A percentile compares a stretch with the other conserved stretches of the same genome.
phyloP scores from a whole-genome alignment of 345 rosid genomes.

The Gossypium stocksii region DNA sequence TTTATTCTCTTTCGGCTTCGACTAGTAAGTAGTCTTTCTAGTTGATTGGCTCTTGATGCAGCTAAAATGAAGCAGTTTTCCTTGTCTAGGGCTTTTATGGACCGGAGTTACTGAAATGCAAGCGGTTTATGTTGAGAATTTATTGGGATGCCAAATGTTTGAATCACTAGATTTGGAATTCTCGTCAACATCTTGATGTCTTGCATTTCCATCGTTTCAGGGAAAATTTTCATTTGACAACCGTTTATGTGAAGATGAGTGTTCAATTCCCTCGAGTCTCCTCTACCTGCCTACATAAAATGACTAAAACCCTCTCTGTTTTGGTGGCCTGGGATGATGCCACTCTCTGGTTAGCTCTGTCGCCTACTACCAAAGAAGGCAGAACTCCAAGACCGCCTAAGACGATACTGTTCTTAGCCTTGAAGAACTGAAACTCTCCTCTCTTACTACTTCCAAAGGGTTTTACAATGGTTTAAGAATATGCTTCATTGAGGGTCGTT shows the following conservation, averaged over 20 bases:
- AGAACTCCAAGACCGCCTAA: conserved; percentile 61
- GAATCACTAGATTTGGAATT: not conserved
- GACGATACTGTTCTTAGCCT: conserved; percentile 69
- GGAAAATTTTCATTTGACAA: conserved; percentile 48
- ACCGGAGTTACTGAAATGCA: not conserved
- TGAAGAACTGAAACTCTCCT: conserved; percentile 53
- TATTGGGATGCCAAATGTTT: not conserved
- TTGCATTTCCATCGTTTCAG: conserved; percentile 40
- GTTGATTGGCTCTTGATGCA: too few relatives aligned
- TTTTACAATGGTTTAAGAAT: conserved; percentile 82
- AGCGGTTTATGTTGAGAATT: not conserved
- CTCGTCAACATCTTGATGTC: conserved; percentile 31
- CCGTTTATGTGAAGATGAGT: conserved; percentile 50
- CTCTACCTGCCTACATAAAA: conserved; percentile 41
- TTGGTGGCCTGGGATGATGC: conserved; percentile 21
- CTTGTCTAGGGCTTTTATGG: not conserved
- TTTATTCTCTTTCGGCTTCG: too few relatives aligned
- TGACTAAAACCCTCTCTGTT: conserved; percentile 32
- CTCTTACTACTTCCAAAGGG: conserved; percentile 79
- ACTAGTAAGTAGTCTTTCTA: too few relatives aligned
- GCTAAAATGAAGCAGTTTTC: too few relatives aligned
- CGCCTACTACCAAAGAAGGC: conserved; percentile 80
- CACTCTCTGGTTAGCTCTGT: conserved; percentile 52
- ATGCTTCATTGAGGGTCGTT: conserved; percentile 76
- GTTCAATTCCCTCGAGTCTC: conserved; percentile 49